phyloP scores from a whole-genome alignment of 2,329 filamentous ascomycete genomes.

The Sporothrix brasiliensis region DNA sequence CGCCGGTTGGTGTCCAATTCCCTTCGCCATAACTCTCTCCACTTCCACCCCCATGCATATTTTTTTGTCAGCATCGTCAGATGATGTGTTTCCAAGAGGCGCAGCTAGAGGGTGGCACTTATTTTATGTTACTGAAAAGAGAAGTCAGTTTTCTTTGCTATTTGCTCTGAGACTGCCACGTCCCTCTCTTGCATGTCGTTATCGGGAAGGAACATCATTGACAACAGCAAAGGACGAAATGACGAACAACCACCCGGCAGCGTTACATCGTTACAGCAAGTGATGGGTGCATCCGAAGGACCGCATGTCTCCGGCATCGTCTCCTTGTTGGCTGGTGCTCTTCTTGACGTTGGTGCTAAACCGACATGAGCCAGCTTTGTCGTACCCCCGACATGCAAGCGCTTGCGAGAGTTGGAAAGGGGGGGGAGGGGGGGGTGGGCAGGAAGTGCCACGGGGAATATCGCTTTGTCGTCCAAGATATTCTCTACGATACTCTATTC shows the following conservation, averaged over 20 bases:
- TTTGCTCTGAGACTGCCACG: not conserved
- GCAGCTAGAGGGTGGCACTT: not conserved
- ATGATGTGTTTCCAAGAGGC: not conserved
- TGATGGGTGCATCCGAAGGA: slow-evolving; percentile 20
- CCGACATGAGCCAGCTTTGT: not conserved
- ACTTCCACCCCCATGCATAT: not conserved
- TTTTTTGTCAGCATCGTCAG: slow-evolving; percentile 5
- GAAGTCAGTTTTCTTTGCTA: not conserved
- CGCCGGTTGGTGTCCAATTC: not conserved
- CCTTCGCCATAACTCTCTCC: not conserved
- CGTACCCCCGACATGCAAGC: not conserved
- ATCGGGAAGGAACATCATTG: not conserved
- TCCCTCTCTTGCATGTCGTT: not conserved
- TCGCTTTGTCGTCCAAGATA: slow-evolving; percentile 2
- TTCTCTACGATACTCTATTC: not conserved
- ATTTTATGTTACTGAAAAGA: not conserved
- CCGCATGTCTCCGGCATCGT: not conserved
- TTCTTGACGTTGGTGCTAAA: not conserved
- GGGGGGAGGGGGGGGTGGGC: not conserved
- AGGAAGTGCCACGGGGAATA: slow-evolving; percentile 9
- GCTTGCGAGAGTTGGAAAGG: not conserved
- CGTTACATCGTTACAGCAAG: not conserved
- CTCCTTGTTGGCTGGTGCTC: not conserved
- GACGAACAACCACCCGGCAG: not conserved
- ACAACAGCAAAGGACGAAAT: not conserved